These are phyloP conservation scores for Dactylis glomerata DNA, from an alignment of 176 grass and related monocot species.

Conservation along the genomic window DNA sequence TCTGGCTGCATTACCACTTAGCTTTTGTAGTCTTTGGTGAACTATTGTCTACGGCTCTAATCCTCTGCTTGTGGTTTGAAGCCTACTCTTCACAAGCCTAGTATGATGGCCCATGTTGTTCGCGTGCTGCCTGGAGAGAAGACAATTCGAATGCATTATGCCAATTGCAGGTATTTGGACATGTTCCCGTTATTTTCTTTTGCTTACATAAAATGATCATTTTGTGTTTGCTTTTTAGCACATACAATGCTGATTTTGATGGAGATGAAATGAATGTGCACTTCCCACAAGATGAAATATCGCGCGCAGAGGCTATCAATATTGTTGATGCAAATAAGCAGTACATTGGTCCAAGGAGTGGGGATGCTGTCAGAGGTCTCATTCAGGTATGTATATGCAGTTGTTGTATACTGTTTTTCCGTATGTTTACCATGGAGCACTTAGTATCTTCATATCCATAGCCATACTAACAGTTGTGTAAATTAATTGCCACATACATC, in stretches of 20 bases:
- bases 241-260: conserved; percentile 99
- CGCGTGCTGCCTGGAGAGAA: conserved; percentile 90
- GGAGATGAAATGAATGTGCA: conserved; percentile 99
- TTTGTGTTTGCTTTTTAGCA: conserved; percentile 49
- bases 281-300: conserved; percentile 98
- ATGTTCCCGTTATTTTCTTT: neutral
- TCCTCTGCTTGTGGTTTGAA: conserved; percentile 32
- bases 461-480: neutral
- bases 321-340: conserved; percentile 97
- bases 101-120: conserved; percentile 99
- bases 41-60: conserved; percentile 15
- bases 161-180: conserved; percentile 83
- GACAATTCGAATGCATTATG: conserved; percentile 97
- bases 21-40: conserved; percentile 11
- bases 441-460: neutral
- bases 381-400: conserved; percentile 61
- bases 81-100: conserved; percentile 96
- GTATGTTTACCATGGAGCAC: neutral
- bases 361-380: conserved; percentile 81
- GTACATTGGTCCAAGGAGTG: conserved; percentile 86
- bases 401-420: neutral
- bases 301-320: conserved; percentile 84
- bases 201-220: neutral
- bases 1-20: neutral
- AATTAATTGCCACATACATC: neutral